phyloP scores from a whole-genome alignment of 177 flowering plant genomes.

The Viscum album region DNA sequence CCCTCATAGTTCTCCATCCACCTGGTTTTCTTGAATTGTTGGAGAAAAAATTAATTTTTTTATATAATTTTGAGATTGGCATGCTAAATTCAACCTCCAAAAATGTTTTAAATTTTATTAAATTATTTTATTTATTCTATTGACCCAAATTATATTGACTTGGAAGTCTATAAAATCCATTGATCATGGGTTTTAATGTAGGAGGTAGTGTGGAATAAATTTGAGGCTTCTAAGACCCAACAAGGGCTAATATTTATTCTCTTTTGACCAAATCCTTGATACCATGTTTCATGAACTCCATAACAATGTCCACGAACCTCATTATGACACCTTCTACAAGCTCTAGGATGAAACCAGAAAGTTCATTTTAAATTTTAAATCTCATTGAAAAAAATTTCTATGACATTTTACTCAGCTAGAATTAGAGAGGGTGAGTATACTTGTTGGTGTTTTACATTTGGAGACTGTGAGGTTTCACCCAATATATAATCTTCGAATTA shows the following conservation, averaged over 20 bases:
- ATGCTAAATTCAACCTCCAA: neutral
- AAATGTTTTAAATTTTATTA: neutral
- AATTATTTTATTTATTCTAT: too few species aligned
- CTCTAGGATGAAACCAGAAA: slow-evolving; percentile 89
- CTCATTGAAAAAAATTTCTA: neutral
- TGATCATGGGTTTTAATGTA: slow-evolving; percentile 73
- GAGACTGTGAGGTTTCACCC: too few species aligned
- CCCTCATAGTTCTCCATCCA: neutral
- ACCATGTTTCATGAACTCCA: slow-evolving; percentile 98
- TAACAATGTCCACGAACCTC: slow-evolving; percentile 83
- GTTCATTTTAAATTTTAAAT: slow-evolving; percentile 25
- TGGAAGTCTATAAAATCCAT: slow-evolving; percentile 60
- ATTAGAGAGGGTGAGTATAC: too few species aligned
- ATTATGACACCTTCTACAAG: slow-evolving; percentile 77
- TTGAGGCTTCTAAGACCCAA: slow-evolving; percentile 62
- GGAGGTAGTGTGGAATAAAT: slow-evolving; percentile 70
- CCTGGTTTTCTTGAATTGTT: neutral
- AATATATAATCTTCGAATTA: too few species aligned
- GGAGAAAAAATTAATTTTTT: too few species aligned
- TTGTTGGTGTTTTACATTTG: too few species aligned
- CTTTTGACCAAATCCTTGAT: slow-evolving; percentile 68
- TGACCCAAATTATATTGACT: neutral
- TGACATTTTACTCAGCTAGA: too few species aligned
- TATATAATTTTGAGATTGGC: too few species aligned
- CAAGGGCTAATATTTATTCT: slow-evolving; percentile 60